Base-by-base conservation (phyloP, 345 rosid species). In the Boechera retrofracta region DNA sequence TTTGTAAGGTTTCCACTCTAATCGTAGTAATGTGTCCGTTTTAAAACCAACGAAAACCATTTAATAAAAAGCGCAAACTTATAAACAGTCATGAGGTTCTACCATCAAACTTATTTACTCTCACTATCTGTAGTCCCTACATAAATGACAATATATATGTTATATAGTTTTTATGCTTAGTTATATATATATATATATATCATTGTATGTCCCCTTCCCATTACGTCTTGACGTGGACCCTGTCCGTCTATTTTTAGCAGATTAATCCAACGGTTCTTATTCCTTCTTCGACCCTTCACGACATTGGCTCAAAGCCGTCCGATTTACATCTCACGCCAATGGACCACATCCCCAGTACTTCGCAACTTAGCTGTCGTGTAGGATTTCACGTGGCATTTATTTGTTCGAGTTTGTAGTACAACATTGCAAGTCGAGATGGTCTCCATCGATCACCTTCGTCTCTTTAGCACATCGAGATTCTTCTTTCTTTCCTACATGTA, bases 341-440 rank as follows among this genome's bases (percentile, higher is more conserved):
- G 81, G 81, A 72, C 81, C 81, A 78, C 81, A 42, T 66, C 73
- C 41, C 7, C 59, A 72, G 81, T 78, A 72, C 81, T 72, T 61
- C 4, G 77, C 62, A 29, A 78, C 81, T 49, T 77, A 78, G 77
- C 81, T 78, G 77, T 78, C 77, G 60, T 78, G 77, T 78, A 72
- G 77, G 69, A 49, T 49, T 51, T 72, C 81, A 78, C 81, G 77
- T 72, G 81, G 77, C 77, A 78, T 78, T 78, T 78, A 78, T 78
- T 78, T 77, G 71, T 77, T 53, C 31, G 70, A 69, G 59, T 55
- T 77, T 64, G 44, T 64, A 54, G 60, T 71, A 53, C 58, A 69
- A 55, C 39, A 13, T 77, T 33, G 73, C 81, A 72, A 72, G 33
- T 78, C 66, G 69, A 16, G 42, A 47, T 54, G 81, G 73, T 78